Evolutionary conservation across 371 early-diverging fungal genomes (phyloP), one percentile per base, ranked within the genome.

Genomic region (Circinella minor): DNA sequence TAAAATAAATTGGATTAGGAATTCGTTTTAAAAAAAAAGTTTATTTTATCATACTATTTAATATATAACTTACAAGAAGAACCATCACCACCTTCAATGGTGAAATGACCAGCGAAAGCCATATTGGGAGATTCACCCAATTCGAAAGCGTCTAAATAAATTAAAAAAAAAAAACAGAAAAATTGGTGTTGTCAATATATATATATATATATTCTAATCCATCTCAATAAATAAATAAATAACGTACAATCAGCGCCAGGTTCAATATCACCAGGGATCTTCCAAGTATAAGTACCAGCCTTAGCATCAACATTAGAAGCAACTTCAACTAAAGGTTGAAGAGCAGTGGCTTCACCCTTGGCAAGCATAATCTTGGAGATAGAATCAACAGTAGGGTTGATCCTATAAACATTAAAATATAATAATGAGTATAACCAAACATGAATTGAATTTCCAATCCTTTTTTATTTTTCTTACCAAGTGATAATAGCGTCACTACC

Each of bases 101-200:
- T 67, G 55, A 78, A 75, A 27, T 70, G 75, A 43, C 74, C 74
- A 46, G 74, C 66, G 67, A 60, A 78, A 57, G 73, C 71, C 34
- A 78, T 39, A 55, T 75, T 68, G 66, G 78, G 78, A 34, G 78
- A 74, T 20, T 61, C 57, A 36, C 78, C 78, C 38, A 78, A 67
- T 36, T 69, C 71, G 48, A 78, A 68, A 48, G 78, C 78, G 49
- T 78, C 76, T 76, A 59, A 13, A 64, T n/a, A 62, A 39, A 54
- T 49, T 65, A 15, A 1, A 61, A 38, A 18, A 15, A 43, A 67
- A 70, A 55, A 17, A 10, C n/a, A n/a, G n/a, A n/a, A n/a, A n/a
- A n/a, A n/a, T n/a, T n/a, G 13, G 59, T 67, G 47, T 66, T 54
- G 36, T 48, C 27, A 27, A 27, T 27, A 27, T 27, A 27, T 27